phyloP scores from a whole-genome alignment of 768 basidiomycete genomes.

The Collybia sp. region DNA sequence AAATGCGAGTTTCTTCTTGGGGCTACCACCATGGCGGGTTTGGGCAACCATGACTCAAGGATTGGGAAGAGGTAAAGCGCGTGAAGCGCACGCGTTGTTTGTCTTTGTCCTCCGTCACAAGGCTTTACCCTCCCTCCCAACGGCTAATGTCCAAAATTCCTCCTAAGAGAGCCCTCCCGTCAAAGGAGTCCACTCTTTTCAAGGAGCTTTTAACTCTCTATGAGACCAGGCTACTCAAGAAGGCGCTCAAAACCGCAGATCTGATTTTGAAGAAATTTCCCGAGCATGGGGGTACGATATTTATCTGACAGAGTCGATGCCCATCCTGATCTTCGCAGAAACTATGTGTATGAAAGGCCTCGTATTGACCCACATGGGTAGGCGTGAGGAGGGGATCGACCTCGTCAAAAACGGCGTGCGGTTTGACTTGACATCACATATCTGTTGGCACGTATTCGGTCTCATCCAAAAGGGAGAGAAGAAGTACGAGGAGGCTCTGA shows the following conservation, averaged over 20 bases:
- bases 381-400: constrained; percentile 76
- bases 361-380: constrained; percentile 73
- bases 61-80: constrained; percentile 11
- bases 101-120: constrained; percentile 18
- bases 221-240: constrained; percentile 85
- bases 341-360: constrained; percentile 97
- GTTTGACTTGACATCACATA: constrained; percentile 82
- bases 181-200: constrained; percentile 84
- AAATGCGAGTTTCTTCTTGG: constrained; percentile 66
- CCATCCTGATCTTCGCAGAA: constrained; percentile 42
- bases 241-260: constrained; percentile 87
- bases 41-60: constrained; percentile 63
- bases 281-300: constrained; percentile 81
- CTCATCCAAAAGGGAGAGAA: constrained; percentile 92
- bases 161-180: constrained; percentile 59
- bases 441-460: constrained; percentile 97
- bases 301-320: no score
- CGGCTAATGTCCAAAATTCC: constrained; percentile 30
- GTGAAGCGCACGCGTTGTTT: constrained; percentile 37
- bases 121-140: constrained; percentile 7
- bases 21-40: constrained; percentile 55
- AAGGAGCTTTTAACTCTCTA: constrained; percentile 83
- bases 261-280: constrained; percentile 94
- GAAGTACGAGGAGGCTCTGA: constrained; percentile 91
- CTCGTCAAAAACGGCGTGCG: constrained; percentile 82